These are phyloP conservation scores for Pseudonitzschia pungens DNA, from an alignment of 108 stramenopile species.

Conservation along the genomic window DNA sequence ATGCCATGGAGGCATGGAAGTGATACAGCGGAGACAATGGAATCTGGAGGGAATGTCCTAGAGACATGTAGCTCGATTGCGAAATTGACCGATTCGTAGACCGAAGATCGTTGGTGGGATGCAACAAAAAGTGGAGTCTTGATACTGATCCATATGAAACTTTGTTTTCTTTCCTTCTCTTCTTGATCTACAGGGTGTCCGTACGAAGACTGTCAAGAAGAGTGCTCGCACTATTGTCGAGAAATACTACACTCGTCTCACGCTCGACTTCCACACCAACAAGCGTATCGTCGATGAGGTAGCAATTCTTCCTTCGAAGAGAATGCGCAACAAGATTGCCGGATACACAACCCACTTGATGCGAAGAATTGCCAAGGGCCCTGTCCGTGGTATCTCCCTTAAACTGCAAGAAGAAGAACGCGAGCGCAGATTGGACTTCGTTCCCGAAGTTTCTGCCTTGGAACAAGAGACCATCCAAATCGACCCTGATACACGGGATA, in stretches of 20 bases:
- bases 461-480: conserved; percentile 94
- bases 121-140: not conserved
- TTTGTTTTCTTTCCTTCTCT: not conserved
- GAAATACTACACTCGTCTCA: conserved; percentile 99
- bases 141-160: not conserved
- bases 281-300: conserved; percentile 98
- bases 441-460: conserved; percentile 99
- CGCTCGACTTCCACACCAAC: conserved; percentile 99
- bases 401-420: conserved; percentile 99
- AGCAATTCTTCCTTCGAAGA: conserved; percentile 98
- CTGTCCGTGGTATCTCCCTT: conserved; percentile 98
- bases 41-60: too few species aligned
- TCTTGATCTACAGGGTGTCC: conserved; percentile 86
- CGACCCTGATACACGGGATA: conserved; percentile 95
- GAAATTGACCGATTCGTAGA: too few species aligned
- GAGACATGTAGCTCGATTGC: too few species aligned
- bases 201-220: conserved; percentile 99
- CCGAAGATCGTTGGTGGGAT: not conserved
- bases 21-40: not conserved
- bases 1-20: not conserved
- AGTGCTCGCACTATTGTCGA: conserved; percentile 99
- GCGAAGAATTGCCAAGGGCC: conserved; percentile 99
- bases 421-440: conserved; percentile 99
- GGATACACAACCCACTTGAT: conserved; percentile 99
- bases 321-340: conserved; percentile 99